These are phyloP conservation scores for Phytophthora crassamura DNA, from an alignment of 352 stramenopile species.

Conservation along the genomic window DNA sequence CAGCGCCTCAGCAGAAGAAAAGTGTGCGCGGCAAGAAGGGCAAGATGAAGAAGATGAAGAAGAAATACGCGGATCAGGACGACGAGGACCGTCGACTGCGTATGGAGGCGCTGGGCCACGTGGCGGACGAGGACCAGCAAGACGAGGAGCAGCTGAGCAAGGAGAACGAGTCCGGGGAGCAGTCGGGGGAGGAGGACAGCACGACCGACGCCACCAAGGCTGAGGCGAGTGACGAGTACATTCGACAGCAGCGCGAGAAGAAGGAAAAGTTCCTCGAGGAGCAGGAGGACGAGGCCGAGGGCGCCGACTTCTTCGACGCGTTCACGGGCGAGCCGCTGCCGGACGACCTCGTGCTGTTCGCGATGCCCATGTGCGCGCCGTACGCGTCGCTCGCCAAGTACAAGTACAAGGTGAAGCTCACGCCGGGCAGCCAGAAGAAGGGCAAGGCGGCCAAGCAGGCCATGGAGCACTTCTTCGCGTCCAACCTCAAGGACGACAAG, in stretches of 20 bases:
- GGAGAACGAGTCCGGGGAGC: slow-evolving; percentile 31
- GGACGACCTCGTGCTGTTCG: slow-evolving; percentile 89
- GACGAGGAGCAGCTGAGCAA: slow-evolving; percentile 25
- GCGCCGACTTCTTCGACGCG: slow-evolving; percentile 81
- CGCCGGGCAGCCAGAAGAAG: slow-evolving; percentile 90
- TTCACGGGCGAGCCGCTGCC: slow-evolving; percentile 83
- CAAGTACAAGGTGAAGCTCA: slow-evolving; percentile 95
- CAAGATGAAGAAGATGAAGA: slow-evolving; percentile 96
- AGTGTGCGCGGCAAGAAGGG: slow-evolving; percentile 92
- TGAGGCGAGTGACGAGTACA: slow-evolving; percentile 59
- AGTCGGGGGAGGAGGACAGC: slow-evolving; percentile 25
- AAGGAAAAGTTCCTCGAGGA: slow-evolving; percentile 87
- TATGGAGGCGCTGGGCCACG: slow-evolving; percentile 91
- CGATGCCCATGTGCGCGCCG: slow-evolving; percentile 92
- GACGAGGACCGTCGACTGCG: slow-evolving; percentile 94
- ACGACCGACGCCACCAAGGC: slow-evolving; percentile 2
- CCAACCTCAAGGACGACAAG: slow-evolving; percentile 78
- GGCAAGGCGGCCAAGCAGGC: slow-evolving; percentile 90
- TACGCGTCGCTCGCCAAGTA: slow-evolving; percentile 88
- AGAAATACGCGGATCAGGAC: slow-evolving; percentile 98
- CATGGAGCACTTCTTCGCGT: slow-evolving; percentile 85
- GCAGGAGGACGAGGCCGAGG: slow-evolving; percentile 83
- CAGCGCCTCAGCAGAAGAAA: slow-evolving; percentile 31
- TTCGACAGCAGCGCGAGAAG: slow-evolving; percentile 79
- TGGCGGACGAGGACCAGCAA: slow-evolving; percentile 43